Percentiles rank a stretch among this genome's conserved stretches.
Conservation (phyloP, 345 rosid species). For the Cochlearia excelsa region DNA sequence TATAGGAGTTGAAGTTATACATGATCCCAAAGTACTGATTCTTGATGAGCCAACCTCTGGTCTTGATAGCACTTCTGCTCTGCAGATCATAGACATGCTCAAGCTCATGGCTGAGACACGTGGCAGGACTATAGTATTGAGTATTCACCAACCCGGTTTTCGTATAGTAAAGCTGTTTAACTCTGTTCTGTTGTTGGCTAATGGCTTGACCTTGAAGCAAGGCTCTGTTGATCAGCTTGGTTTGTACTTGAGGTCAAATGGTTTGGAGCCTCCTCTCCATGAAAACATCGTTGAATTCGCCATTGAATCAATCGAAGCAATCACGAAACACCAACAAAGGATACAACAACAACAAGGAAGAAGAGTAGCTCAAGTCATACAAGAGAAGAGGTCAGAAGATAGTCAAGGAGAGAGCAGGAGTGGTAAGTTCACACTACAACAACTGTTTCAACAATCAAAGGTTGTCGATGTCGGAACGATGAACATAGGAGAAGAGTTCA, state of each 20-base stretch:
- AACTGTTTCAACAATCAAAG: constrained; percentile 79
- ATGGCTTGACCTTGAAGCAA: constrained; percentile 75
- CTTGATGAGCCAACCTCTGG: constrained; percentile 99
- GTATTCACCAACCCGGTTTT: constrained; percentile 91
- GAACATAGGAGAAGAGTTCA: constrained; percentile 37
- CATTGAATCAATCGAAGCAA: constrained; percentile 67
- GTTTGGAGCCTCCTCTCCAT: constrained; percentile 62
- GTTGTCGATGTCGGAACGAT: constrained; percentile 58
- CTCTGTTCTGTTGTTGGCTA: constrained; percentile 69
- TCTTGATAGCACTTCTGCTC: constrained; percentile 82
- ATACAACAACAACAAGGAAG: constrained; percentile 21
- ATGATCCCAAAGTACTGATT: constrained; percentile 81
- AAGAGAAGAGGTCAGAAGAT: constrained; percentile 39
- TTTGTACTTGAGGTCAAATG: constrained; percentile 43
- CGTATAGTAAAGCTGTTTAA: constrained; percentile 82
- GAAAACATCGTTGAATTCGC: constrained; percentile 78
- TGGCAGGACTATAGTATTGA: constrained; percentile 69
- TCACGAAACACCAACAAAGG: constrained; percentile 35
- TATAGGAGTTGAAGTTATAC: constrained; percentile 87
- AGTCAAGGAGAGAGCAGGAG: constrained; percentile 47
- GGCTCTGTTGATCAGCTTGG: constrained; percentile 76
- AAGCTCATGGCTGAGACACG: constrained; percentile 83
- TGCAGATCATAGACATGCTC: constrained; percentile 81
- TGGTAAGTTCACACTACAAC: constrained; percentile 70
- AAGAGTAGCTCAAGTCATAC: constrained; percentile 29